Conservation (phyloP, 495 filamentous ascomycete species). For the Niebla homalea region DNA sequence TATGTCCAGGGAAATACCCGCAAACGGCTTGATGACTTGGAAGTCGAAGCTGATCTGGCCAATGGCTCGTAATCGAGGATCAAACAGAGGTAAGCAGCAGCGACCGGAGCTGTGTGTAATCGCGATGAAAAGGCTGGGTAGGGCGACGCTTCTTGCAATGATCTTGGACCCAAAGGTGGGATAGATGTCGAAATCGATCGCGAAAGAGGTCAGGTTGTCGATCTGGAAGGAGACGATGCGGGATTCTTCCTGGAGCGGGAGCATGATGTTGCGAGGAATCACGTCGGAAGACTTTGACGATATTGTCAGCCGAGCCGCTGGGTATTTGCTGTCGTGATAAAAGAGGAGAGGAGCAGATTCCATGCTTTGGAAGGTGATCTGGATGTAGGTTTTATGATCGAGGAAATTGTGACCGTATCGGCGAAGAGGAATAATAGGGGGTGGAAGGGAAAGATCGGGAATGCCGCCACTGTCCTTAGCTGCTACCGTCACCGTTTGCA, state of each 20-base stretch:
- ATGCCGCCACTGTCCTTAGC: constrained; percentile 73
- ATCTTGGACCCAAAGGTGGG: constrained; percentile 95
- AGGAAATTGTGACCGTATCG: constrained; percentile 97
- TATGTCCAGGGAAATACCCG: constrained; percentile 86
- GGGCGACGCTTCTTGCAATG: constrained; percentile 85
- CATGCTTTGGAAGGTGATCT: constrained; percentile 69
- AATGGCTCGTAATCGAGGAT: constrained; percentile 83
- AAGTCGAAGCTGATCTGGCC: constrained; percentile 87
- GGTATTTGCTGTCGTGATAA: constrained; percentile 91
- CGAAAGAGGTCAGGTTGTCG: constrained; percentile 80
- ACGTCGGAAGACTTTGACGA: constrained; percentile 91
- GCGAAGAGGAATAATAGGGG: constrained; percentile 86
- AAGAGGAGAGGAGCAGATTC: constrained; percentile 64
- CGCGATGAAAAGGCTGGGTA: constrained; percentile 71
- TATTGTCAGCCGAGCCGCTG: constrained; percentile 86
- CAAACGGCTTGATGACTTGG: constrained; percentile 93
- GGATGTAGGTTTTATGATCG: constrained; percentile 88
- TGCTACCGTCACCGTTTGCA: constrained; percentile 47
- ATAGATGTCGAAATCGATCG: constrained; percentile 94
- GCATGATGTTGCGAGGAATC: constrained; percentile 85
- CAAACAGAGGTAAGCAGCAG: constrained; percentile 79
- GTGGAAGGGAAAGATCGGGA: constrained; percentile 80
- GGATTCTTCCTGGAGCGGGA: constrained; percentile 92
- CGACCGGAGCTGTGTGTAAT: constrained; percentile 60
- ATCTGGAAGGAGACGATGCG: constrained; percentile 89